Evolutionary conservation across 208 protist genomes (phyloP), one percentile per base, ranked within the genome.

Genomic region (Crithidia sp.): DNA sequence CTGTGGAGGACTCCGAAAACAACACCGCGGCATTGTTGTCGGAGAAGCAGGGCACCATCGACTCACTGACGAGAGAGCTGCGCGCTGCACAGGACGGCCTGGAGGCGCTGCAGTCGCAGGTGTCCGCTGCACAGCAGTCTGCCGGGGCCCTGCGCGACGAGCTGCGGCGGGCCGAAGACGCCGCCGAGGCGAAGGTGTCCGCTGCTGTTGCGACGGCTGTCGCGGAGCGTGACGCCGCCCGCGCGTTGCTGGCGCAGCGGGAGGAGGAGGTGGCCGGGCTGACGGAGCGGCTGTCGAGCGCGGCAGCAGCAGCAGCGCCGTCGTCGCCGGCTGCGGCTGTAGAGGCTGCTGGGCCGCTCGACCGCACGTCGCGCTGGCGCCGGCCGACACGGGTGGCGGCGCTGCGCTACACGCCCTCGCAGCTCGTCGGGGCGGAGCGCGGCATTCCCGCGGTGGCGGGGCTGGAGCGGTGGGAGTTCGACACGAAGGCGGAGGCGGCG

Each of bases 391-490:
- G 67, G 19, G 49, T 78, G 28, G 53, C 67, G 40, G 66, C 28
- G 2, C 4, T 72, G 19, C 17, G 17, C 13, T 78, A 62, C 44
- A 41, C 41, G n/a, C 14, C 36, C 12, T 10, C 19, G 19, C 7
- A 19, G 14, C 4, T 52, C 9, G 8, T 56, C 2, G 17, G 61
- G 13, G 45, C 61, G 47, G 28, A 56, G 14, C 28, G 28, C 28
- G 45, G 44, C 16, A 78, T 78, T 59, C 47, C 56, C 5, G 55
- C 74, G 16, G 66, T 78, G 28, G 8, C 58, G 28, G 74, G 74
- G 40, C 55, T 67, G 40, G 64, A 76, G 41, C 37, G 19, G 50
- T 82, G 72, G 63, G 70, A 69, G n/a, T 69, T 79, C 37, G 65
- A 82, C 44, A 73, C 73, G 12, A 57, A 73, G 43, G 67, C 50